Conservation (phyloP, 768 basidiomycete genomes). For the Asterophora parasitica region DNA sequence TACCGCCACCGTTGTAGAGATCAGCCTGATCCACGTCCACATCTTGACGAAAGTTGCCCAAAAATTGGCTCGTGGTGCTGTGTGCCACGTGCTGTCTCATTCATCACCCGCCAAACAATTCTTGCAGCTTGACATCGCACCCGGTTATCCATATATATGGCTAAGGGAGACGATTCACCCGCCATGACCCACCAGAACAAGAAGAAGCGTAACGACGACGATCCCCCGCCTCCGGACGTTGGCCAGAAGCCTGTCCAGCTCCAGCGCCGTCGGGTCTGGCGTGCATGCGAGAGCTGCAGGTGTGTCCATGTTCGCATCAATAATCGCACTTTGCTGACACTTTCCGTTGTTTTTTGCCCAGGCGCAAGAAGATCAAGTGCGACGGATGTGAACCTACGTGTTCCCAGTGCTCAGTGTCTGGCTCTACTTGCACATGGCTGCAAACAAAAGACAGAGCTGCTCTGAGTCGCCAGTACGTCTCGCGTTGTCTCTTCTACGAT, state of each 20-base stretch:
- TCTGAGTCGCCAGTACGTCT: slow-evolving; percentile 78
- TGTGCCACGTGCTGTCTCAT: slow-evolving; percentile 18
- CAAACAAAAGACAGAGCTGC: slow-evolving; percentile 91
- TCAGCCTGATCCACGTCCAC: background rate
- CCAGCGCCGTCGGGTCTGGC: slow-evolving; percentile 78
- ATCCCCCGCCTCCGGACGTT: slow-evolving; percentile 49
- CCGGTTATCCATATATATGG: slow-evolving; percentile 26
- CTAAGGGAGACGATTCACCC: slow-evolving; percentile 46
- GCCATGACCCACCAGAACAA: slow-evolving; percentile 54
- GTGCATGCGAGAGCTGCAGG: slow-evolving; percentile 90
- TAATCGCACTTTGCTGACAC: slow-evolving; percentile 16
- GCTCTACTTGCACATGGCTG: slow-evolving; percentile 81
- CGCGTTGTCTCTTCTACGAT: slow-evolving; percentile 5
- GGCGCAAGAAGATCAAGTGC: slow-evolving; percentile 92
- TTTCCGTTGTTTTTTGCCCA: slow-evolving; percentile 26
- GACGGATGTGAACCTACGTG: slow-evolving; percentile 86
- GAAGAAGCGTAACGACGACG: slow-evolving; percentile 72
- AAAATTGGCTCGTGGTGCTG: slow-evolving; percentile 4
- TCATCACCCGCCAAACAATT: slow-evolving; percentile 6
- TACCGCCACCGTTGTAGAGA: slow-evolving; percentile 10
- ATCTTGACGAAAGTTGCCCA: no score
- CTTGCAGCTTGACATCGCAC: slow-evolving; percentile 14
- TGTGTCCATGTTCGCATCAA: slow-evolving; percentile 29
- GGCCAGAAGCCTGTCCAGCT: slow-evolving; percentile 71
- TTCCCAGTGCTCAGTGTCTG: slow-evolving; percentile 71